A percentile compares a stretch with the other conserved stretches of the same genome.
phyloP scores from a whole-genome alignment of 2,329 filamentous ascomycete species.

The Aspergillus versicolor region DNA sequence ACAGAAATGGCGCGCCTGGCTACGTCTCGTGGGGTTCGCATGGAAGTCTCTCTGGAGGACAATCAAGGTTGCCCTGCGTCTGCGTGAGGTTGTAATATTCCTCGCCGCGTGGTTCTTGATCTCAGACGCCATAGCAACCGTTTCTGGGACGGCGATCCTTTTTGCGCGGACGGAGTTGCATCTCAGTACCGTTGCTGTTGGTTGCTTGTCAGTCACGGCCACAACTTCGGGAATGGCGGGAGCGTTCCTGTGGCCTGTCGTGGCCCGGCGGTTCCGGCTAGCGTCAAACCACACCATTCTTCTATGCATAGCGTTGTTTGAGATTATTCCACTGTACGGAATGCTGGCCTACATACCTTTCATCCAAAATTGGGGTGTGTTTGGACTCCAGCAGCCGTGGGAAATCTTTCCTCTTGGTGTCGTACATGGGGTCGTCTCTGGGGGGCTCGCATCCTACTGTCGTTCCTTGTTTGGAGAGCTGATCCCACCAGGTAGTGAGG shows the following conservation, averaged over 20 bases:
- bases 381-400: conserved; percentile 83
- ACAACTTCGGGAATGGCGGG: conserved; percentile 78
- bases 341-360: conserved; percentile 79
- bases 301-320: conserved; percentile 81
- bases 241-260: conserved; percentile 78
- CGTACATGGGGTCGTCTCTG: conserved; percentile 83
- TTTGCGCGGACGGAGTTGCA: conserved; percentile 87
- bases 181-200: conserved; percentile 78
- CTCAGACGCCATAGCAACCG: conserved; percentile 86
- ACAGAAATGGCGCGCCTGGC: conserved; percentile 49
- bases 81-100: conserved; percentile 78
- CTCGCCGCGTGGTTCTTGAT: conserved; percentile 86
- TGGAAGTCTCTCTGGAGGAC: conserved; percentile 83
- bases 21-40: conserved; percentile 71
- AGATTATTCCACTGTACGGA: conserved; percentile 87
- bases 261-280: conserved; percentile 67
- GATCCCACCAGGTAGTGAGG: conserved; percentile 85
- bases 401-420: conserved; percentile 89
- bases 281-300: conserved; percentile 81
- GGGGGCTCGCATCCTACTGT: conserved; percentile 82
- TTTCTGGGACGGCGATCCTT: conserved; percentile 84
- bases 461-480: conserved; percentile 82
- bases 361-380: conserved; percentile 67
- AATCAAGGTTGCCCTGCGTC: conserved; percentile 64
- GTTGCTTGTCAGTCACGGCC: conserved; percentile 84